phyloP scores from a whole-genome alignment of 495 filamentous ascomycete genomes.

The Hypoxylon fuscum region DNA sequence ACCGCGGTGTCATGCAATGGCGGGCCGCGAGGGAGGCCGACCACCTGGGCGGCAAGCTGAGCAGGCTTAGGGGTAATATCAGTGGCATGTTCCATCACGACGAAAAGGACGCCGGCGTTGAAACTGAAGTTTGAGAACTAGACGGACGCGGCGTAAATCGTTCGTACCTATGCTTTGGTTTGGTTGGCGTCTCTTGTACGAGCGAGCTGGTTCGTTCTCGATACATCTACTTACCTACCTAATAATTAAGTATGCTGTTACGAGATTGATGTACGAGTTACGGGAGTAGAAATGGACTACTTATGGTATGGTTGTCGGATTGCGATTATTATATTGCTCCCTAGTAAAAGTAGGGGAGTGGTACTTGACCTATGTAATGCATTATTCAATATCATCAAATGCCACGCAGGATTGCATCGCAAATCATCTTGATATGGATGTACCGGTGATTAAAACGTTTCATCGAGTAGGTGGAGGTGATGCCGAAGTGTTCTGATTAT shows the following conservation, averaged over 20 bases:
- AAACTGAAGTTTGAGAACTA: constrained; percentile 63
- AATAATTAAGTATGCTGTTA: neutral
- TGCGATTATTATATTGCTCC: neutral
- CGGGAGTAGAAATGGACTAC: neutral
- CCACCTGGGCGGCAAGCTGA: constrained; percentile 67
- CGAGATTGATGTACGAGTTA: neutral
- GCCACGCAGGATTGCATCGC: neutral
- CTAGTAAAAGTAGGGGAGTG: neutral
- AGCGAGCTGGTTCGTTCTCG: neutral
- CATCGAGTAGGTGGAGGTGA: too few species aligned
- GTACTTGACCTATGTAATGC: neutral
- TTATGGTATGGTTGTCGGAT: neutral
- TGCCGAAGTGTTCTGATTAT: too few species aligned
- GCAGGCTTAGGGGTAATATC: constrained; percentile 62
- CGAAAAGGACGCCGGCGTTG: constrained; percentile 66
- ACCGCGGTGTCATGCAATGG: constrained; percentile 76
- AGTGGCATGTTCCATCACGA: constrained; percentile 61
- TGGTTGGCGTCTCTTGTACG: neutral
- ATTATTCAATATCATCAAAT: neutral
- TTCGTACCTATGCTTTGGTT: neutral
- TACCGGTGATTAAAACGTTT: constrained; percentile 29
- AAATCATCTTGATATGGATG: neutral
- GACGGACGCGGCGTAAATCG: too few species aligned
- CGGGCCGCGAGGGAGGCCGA: constrained; percentile 67
- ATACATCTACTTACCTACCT: neutral